A percentile compares a stretch with the other conserved stretches of the same genome.
phyloP scores from a whole-genome alignment of 495 filamentous ascomycete species.

The Aspergillus sclerotioniger region DNA sequence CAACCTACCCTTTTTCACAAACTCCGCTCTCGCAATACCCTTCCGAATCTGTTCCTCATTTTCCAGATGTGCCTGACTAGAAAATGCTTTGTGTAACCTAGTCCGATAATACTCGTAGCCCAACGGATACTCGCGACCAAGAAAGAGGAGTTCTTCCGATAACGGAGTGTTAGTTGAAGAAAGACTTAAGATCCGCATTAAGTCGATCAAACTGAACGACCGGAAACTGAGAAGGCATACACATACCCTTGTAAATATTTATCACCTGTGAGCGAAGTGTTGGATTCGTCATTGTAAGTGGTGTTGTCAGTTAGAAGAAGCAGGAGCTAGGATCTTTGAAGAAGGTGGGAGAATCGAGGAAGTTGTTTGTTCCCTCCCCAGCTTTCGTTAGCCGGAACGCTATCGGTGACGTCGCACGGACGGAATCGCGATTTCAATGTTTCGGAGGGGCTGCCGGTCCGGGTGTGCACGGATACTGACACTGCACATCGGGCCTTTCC shows the following conservation, averaged over 20 bases:
- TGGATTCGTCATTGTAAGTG: conserved; percentile 44
- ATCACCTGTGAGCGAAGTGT: conserved; percentile 78
- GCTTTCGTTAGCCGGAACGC: neutral
- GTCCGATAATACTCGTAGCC: conserved; percentile 82
- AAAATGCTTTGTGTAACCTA: conserved; percentile 82
- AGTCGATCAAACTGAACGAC: neutral
- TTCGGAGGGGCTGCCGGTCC: neutral
- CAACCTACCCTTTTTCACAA: conserved; percentile 79
- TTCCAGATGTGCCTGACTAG: conserved; percentile 62
- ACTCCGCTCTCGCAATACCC: conserved; percentile 76
- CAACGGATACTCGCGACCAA: conserved; percentile 83
- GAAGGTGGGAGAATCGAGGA: neutral
- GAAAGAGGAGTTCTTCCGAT: conserved; percentile 68
- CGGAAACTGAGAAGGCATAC: neutral
- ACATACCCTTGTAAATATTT: conserved; percentile 82
- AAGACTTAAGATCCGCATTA: neutral
- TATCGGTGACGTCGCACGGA: conserved; percentile 19
- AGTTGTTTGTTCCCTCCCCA: neutral
- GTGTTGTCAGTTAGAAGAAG: conserved; percentile 9
- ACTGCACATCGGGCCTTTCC: neutral
- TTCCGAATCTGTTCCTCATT: conserved; percentile 72
- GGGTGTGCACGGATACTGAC: neutral
- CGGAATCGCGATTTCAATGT: conserved; percentile 7
- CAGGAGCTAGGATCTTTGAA: neutral
- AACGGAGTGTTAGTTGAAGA: neutral